Conservation (phyloP, 192 early-diverging fungal genomes). For the Coemansia sp. region DNA sequence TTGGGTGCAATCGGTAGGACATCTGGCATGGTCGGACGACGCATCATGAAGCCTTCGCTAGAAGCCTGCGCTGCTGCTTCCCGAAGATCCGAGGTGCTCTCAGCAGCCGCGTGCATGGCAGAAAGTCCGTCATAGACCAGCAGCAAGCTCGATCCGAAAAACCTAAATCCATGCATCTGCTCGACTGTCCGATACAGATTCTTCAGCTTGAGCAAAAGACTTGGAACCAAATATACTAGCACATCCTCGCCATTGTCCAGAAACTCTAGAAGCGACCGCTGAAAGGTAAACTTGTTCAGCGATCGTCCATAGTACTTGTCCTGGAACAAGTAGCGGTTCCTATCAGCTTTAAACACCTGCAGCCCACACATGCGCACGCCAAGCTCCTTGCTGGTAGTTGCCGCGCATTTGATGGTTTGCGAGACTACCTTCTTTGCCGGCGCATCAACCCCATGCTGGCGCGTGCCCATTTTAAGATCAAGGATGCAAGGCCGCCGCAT, state of each 20-base stretch:
- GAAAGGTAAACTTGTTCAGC: constrained; percentile 76
- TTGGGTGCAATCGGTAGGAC: constrained; percentile 5
- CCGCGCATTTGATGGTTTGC: constrained; percentile 91
- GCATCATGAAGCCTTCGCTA: constrained; percentile 4
- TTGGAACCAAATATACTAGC: constrained; percentile 76
- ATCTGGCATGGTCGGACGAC: constrained; percentile 19
- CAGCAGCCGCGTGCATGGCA: constrained; percentile 16
- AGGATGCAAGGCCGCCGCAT: constrained; percentile 91
- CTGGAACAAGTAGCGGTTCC: constrained; percentile 75
- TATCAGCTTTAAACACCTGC: constrained; percentile 88
- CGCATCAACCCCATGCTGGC: constrained; percentile 93
- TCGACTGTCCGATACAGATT: constrained; percentile 75
- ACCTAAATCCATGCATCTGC: constrained; percentile 78
- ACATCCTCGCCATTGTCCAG: constrained; percentile 82
- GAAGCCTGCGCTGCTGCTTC: constrained; percentile 6
- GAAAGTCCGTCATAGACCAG: constrained; percentile 88
- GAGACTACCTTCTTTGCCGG: constrained; percentile 76
- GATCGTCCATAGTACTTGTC: constrained; percentile 96
- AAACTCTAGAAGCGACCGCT: constrained; percentile 74
- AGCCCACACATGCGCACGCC: constrained; percentile 97
- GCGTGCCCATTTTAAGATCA: constrained; percentile 98
- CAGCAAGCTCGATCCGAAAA: constrained; percentile 87
- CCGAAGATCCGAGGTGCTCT: constrained; percentile 9
- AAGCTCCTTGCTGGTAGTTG: constrained; percentile 85
- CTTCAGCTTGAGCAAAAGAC: constrained; percentile 71